Base-by-base conservation (phyloP, 306 rosid genomes). In the Lotus japonicus region DNA sequence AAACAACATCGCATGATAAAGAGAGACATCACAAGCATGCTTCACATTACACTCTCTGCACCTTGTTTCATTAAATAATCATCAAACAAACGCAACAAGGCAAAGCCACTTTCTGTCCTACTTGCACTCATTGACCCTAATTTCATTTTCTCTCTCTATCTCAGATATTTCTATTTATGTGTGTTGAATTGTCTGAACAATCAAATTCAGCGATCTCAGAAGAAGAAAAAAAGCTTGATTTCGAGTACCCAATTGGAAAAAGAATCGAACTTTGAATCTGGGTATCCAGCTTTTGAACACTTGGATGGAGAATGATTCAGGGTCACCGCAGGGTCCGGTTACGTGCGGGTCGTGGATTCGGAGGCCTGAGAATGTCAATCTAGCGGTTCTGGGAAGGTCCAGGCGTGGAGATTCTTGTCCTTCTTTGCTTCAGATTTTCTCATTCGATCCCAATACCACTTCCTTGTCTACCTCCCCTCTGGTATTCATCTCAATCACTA, bases 331-430 rank as follows among this genome's bases (percentile, higher is more conserved):
- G 84, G 94, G 96, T 73, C 84, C 92, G 45, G 80, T 88, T 36
- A 73, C 87, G 3, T 90, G 97, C 54, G 98, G 97, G 59, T 79
- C 89, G 36, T 94, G 98, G 98, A 90, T 88, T 76, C 88, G 98
- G 35, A 77, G 96, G n/a, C 90, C 98, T 68, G 96, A 94, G 18
- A 94, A 88, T 13, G 71, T 69, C 11, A 83, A 66, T 53, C 77
- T 84, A 46, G 87, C 80, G 26, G 83, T 86, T 52, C 53, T 85
- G 2, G 97, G 94, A 62, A 88, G 81, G 91, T 84, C 89, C 14
- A 79, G 80, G 64, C 81, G 78, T 13, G 87, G 80, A 23, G 64
- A 38, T 58, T 80, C 91, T 12, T 73, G 79, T 66, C 88, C 91
- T 61, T 81, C 98, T 35, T 44, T 82, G 77, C 74, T 94, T 7